A percentile compares a stretch with the other conserved stretches of the same genome.
phyloP scores from a whole-genome alignment of 23 red algal genomes.

The Gracilaria domingensis region DNA sequence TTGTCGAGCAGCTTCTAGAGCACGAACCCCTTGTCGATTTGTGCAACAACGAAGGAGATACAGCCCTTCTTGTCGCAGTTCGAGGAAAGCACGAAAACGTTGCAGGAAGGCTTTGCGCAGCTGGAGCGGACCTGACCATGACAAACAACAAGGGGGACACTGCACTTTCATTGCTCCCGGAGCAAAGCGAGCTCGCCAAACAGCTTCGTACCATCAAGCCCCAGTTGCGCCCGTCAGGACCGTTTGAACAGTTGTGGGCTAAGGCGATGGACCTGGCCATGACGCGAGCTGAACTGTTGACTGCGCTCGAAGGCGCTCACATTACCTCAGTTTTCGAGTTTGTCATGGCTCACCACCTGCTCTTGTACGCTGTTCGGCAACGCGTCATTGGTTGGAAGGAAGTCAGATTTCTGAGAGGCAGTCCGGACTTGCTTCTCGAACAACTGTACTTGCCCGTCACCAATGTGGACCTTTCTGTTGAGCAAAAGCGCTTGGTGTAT shows the following conservation, averaged over 20 bases:
- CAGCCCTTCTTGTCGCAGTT: neutral
- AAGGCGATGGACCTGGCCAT: neutral
- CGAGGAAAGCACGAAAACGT: neutral
- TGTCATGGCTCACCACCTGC: conserved; percentile 14
- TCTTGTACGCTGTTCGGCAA: conserved; percentile 11
- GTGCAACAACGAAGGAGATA: neutral
- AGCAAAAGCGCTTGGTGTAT: neutral
- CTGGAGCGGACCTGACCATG: neutral
- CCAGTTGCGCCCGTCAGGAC: neutral
- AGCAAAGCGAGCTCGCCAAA: neutral
- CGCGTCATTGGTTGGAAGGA: neutral
- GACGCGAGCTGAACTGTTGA: neutral
- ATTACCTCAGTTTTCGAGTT: neutral
- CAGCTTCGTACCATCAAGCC: neutral
- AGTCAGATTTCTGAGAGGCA: neutral
- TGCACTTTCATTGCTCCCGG: neutral
- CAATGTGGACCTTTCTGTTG: conserved; percentile 1
- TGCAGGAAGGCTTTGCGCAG: neutral
- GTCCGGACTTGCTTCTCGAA: neutral
- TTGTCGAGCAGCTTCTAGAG: neutral
- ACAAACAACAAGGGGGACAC: neutral
- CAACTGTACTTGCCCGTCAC: conserved; percentile 28
- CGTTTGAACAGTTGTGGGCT: conserved; percentile 1
- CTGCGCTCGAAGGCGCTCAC: neutral
- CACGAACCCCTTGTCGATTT: no score